A percentile compares a stretch with the other conserved stretches of the same genome.
Evolutionary conservation across 306 rosid genomes (phyloP).

Genomic region (Vigna mungo): DNA sequence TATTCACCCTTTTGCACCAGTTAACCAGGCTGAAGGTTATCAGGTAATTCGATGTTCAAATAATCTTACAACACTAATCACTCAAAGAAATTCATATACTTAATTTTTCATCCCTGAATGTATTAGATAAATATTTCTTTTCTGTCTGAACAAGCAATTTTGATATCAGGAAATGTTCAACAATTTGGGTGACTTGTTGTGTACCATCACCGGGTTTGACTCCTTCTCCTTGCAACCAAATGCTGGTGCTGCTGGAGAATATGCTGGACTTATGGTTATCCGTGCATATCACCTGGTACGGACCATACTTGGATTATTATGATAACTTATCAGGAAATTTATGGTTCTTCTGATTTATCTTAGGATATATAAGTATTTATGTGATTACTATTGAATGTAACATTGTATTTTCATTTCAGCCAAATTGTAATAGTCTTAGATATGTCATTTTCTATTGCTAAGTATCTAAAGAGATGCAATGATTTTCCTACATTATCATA

Average conservation of each 20-base stretch:
- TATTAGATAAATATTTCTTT: slow-evolving; percentile 40
- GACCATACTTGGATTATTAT: slow-evolving; percentile 31
- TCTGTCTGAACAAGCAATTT: slow-evolving; percentile 45
- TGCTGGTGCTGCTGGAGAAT: slow-evolving; percentile 99
- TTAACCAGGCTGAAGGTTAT: slow-evolving; percentile 88
- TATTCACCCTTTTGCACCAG: slow-evolving; percentile 96
- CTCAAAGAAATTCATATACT: slow-evolving; percentile 31
- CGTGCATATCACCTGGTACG: slow-evolving; percentile 94
- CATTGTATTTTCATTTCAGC: slow-evolving; percentile 16
- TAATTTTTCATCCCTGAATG: slow-evolving; percentile 14
- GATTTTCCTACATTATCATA: slow-evolving; percentile 13
- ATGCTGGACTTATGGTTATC: slow-evolving; percentile 99
- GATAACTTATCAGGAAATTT: slow-evolving; percentile 18
- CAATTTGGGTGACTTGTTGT: slow-evolving; percentile 84
- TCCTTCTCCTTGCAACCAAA: slow-evolving; percentile 99
- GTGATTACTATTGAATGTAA: neutral
- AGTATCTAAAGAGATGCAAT: slow-evolving; percentile 33
- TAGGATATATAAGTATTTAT: slow-evolving; percentile 20
- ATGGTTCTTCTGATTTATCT: slow-evolving; percentile 22
- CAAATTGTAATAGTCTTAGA: neutral
- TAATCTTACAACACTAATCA: slow-evolving; percentile 22
- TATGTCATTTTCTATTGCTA: slow-evolving; percentile 36
- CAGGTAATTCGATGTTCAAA: slow-evolving; percentile 65
- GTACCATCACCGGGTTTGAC: slow-evolving; percentile 93
- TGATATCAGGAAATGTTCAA: slow-evolving; percentile 89